A percentile compares a stretch with the other conserved stretches of the same genome.
Evolutionary conservation across 768 basidiomycete species (phyloP).

Genomic region (Leccinum disarticulatum): DNA sequence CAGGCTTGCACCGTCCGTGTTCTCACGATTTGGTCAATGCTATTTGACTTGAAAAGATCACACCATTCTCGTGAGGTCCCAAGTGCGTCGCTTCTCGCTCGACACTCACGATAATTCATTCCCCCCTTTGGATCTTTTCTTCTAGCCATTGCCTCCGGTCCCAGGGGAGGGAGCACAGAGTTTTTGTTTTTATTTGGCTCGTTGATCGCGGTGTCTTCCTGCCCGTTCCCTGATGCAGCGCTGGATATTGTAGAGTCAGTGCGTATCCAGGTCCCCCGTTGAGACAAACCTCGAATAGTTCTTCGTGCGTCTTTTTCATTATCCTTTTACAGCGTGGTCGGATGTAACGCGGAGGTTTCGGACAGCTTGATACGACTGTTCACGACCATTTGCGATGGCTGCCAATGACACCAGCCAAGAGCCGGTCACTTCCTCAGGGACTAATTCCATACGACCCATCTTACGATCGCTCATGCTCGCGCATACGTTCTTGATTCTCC

Average conservation of each 20-base stretch:
- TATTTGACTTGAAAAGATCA: background rate
- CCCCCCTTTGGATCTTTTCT: background rate
- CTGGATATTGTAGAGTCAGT: background rate
- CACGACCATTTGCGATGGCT: background rate
- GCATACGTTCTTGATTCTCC: slow-evolving; percentile 31
- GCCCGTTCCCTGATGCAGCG: background rate
- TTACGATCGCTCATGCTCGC: slow-evolving; percentile 25
- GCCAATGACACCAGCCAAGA: background rate
- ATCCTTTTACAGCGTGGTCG: background rate
- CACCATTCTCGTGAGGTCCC: background rate
- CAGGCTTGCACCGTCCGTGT: background rate
- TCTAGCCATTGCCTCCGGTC: background rate
- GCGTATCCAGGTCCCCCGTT: background rate
- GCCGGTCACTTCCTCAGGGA: background rate
- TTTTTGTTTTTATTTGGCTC: background rate
- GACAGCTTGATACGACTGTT: background rate
- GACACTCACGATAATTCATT: background rate
- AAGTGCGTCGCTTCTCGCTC: background rate
- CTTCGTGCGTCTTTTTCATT: background rate
- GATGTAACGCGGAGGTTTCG: background rate
- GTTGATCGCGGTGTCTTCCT: background rate
- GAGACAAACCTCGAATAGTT: background rate
- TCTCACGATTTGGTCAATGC: background rate
- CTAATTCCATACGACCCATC: background rate
- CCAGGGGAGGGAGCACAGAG: background rate